Evolutionary conservation across 2,329 filamentous ascomycete species (phyloP).

Genomic region (Fusarium burgessii): DNA sequence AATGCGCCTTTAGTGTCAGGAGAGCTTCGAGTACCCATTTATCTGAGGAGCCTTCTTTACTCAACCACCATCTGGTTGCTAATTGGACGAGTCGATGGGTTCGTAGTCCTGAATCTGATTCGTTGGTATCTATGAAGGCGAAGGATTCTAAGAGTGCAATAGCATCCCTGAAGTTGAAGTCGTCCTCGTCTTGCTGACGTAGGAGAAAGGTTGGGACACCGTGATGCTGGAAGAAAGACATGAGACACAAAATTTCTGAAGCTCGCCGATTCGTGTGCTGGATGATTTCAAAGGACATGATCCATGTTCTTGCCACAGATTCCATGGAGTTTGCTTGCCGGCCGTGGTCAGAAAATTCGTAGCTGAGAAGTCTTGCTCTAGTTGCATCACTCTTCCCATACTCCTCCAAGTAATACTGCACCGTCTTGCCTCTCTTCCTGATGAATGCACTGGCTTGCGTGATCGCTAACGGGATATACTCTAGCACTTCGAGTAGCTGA

Average conservation of each 20-base stretch:
- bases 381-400: background rate
- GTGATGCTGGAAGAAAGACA: background rate
- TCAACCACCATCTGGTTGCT: background rate
- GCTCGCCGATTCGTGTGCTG: background rate
- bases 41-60: background rate
- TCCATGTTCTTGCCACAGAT: background rate
- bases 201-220: background rate
- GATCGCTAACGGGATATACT: slow-evolving; percentile 1
- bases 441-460: background rate
- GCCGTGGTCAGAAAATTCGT: background rate
- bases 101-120: background rate
- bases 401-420: background rate
- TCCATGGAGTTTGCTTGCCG: slow-evolving; percentile 1
- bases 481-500: background rate
- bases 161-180: background rate
- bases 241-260: background rate
- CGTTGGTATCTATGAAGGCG: background rate
- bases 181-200: background rate
- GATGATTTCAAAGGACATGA: background rate
- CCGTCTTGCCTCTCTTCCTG: background rate
- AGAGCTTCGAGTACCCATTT: background rate
- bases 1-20: background rate
- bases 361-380: background rate
- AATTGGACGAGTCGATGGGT: background rate
- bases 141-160: background rate